Base-by-base conservation (phyloP, 768 basidiomycete species). In the Lactifluus subvellereus region DNA sequence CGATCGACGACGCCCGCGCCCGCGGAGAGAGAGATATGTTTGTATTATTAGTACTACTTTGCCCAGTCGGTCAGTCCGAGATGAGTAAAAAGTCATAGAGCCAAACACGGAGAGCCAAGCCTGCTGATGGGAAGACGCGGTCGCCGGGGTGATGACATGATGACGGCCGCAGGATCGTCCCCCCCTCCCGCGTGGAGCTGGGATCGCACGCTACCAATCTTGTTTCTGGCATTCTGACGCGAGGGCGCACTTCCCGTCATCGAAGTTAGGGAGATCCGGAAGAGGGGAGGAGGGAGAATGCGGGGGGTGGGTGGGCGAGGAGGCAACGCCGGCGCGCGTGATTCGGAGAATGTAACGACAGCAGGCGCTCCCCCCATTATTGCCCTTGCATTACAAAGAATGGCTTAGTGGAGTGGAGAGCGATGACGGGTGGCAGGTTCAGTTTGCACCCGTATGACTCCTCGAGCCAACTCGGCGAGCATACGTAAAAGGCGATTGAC, bases 121-220 rank as follows among this genome's bases (percentile, higher is more conserved):
- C 5, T 43, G 42, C 5, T 43, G 42, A 43, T 43, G 42, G 42
- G 11, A 18, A 18, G 5, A 18, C 42, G 42, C 42, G 42, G 16
- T 6, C 11, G 5, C 11, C 42, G 10, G 42, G 42, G 42, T n/a
- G 11, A 6, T 43, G 42, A 43, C 10, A 18, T 30, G 48, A 22
- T 51, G 50, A 33, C 5, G 27, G 32, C 16, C 7, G 57, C 37
- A 33, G 50, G 61, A 62, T 57, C 61, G 32, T 57, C 55, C n/a
- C 27, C 50, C 40, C 74, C 86, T 84, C 20, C 27, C 33, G 9
- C 16, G 2, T 18, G 40, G 47, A 64, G 32, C 9, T 32, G 16
- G 27, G 51, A 59, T 59, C 40, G 20, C 42, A 54, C 33, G 56
- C 38, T 52, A 48, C 56, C 52, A 49, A 57, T 58, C 59, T 22